Conservation (phyloP, 371 early-diverging fungal species). For the Mortierella polycephala region DNA sequence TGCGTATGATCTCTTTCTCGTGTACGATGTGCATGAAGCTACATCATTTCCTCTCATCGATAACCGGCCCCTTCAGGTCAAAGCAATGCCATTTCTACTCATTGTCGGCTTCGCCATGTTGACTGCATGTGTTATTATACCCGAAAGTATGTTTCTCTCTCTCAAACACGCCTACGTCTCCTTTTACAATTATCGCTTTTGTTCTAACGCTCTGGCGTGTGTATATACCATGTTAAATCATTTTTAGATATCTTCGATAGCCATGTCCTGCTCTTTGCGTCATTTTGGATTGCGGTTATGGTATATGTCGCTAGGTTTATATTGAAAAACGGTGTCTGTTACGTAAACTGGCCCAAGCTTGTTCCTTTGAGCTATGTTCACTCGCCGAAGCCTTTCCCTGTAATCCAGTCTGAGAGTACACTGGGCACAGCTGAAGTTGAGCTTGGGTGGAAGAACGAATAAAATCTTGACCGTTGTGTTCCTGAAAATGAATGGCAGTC, state of each 20-base stretch:
- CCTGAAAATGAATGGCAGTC: too few relatives aligned
- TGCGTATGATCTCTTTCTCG: slow-evolving; percentile 47
- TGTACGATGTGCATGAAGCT: slow-evolving; percentile 43
- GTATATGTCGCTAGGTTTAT: slow-evolving; percentile 20
- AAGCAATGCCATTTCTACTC: slow-evolving; percentile 19
- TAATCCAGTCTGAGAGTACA: slow-evolving; percentile 12
- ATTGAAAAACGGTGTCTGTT: slow-evolving; percentile 32
- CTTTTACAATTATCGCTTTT: background rate
- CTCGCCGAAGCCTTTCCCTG: slow-evolving; percentile 14
- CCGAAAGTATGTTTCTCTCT: slow-evolving; percentile 32
- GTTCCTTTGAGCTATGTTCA: slow-evolving; percentile 34
- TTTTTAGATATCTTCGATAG: slow-evolving; percentile 21
- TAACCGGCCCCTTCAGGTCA: slow-evolving; percentile 28
- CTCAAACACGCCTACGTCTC: too few relatives aligned
- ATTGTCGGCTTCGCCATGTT: slow-evolving; percentile 41
- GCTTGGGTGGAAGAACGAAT: slow-evolving; percentile 56
- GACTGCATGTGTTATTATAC: slow-evolving; percentile 22
- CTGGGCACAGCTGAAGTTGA: slow-evolving; percentile 39
- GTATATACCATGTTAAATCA: background rate
- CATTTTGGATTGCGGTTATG: slow-evolving; percentile 43
- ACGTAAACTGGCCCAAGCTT: slow-evolving; percentile 53
- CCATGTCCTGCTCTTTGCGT: slow-evolving; percentile 28
- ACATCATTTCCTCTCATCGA: slow-evolving; percentile 24
- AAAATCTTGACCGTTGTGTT: background rate
- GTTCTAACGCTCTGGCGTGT: background rate